phyloP scores from a whole-genome alignment of 2,329 filamentous ascomycete genomes.

The Aspergillus sp. region DNA sequence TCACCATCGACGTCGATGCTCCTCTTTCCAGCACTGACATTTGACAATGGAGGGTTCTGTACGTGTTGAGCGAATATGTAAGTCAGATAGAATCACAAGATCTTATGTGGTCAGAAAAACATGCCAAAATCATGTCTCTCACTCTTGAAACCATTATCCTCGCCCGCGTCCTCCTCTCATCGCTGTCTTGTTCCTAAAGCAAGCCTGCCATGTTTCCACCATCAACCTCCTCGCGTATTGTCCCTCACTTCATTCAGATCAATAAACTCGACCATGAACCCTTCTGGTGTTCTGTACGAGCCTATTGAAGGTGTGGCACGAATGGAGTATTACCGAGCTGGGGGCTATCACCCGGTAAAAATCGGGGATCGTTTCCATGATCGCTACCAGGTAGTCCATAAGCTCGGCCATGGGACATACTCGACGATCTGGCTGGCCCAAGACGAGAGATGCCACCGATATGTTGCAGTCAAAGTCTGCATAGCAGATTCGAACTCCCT shows the following conservation, averaged over 20 bases:
- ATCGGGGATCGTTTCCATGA: slow-evolving; percentile 27
- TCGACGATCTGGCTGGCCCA: slow-evolving; percentile 32
- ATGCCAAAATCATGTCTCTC: too few species aligned
- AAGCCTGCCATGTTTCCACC: neutral
- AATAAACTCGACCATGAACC: slow-evolving; percentile 6
- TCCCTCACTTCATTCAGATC: slow-evolving; percentile 1
- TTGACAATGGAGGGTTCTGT: too few species aligned
- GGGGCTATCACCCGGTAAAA: slow-evolving; percentile 28
- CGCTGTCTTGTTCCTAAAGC: too few species aligned
- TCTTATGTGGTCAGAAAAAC: too few species aligned
- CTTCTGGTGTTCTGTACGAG: slow-evolving; percentile 12
- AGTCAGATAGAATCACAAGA: too few species aligned
- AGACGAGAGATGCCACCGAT: slow-evolving; percentile 19
- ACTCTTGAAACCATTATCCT: too few species aligned
- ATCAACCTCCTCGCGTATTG: neutral
- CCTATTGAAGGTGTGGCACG: slow-evolving; percentile 19
- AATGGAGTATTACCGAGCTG: slow-evolving; percentile 21
- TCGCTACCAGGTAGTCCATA: slow-evolving; percentile 39
- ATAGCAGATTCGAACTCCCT: neutral
- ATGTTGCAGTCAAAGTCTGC: slow-evolving; percentile 11
- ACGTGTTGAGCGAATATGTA: too few species aligned
- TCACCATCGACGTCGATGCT: too few species aligned
- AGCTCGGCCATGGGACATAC: slow-evolving; percentile 39
- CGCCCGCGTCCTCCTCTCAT: too few species aligned
- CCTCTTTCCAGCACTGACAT: too few species aligned